phyloP scores from a whole-genome alignment of 2,329 filamentous ascomycete species.

The Thyridium curvatum region DNA sequence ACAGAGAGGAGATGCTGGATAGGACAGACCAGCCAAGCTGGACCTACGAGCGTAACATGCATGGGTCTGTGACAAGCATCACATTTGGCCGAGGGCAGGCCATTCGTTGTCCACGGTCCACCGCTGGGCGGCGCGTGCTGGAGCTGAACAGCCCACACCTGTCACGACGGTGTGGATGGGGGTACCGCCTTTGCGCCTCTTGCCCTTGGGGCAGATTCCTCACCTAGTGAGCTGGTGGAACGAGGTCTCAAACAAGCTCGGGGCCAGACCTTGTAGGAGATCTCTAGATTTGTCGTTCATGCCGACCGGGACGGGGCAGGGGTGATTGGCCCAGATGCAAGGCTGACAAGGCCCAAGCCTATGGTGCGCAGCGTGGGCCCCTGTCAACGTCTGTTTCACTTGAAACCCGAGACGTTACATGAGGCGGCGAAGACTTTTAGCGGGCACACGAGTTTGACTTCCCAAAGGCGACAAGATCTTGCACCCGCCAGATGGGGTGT shows the following conservation, averaged over 20 bases:
- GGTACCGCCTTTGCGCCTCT: slow-evolving; percentile 1
- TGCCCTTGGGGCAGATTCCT: slow-evolving; percentile 1
- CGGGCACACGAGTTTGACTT: too few species aligned
- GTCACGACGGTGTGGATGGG: slow-evolving; percentile 1
- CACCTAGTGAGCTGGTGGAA: slow-evolving; percentile 8
- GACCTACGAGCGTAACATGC: neutral
- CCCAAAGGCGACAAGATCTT: too few species aligned
- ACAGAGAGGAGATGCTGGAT: neutral
- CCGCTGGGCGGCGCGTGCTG: too few species aligned
- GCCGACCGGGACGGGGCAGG: slow-evolving; percentile 9
- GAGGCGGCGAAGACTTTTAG: too few species aligned
- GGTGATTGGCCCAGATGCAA: slow-evolving; percentile 24
- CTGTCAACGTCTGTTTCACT: slow-evolving; percentile 29
- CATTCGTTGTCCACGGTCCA: neutral
- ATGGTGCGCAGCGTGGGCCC: slow-evolving; percentile 17
- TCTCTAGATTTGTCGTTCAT: slow-evolving; percentile 18
- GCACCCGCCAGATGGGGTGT: too few species aligned
- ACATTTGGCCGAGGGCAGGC: neutral
- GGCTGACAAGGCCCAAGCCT: slow-evolving; percentile 22
- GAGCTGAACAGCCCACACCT: too few species aligned
- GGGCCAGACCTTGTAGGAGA: slow-evolving; percentile 16
- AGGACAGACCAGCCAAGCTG: neutral
- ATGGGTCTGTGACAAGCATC: neutral
- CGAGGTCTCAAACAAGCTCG: slow-evolving; percentile 20
- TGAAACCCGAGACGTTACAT: slow-evolving; percentile 37